phyloP scores from a whole-genome alignment of 768 basidiomycete species.

The Naematelia aurantialba region DNA sequence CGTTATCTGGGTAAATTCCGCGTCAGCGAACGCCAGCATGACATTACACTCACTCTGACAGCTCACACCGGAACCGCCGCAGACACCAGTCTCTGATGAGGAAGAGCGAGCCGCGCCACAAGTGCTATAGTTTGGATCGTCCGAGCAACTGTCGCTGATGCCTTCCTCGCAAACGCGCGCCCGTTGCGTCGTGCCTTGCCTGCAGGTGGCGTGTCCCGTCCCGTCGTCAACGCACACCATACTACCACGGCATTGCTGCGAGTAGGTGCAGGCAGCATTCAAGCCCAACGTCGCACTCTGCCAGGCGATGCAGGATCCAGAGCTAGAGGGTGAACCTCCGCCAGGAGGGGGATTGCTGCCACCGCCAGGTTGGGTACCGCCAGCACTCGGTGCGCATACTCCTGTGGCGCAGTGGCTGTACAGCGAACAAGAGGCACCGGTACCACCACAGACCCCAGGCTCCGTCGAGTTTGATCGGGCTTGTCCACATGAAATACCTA shows the following conservation, averaged over 20 bases:
- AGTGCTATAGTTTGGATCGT: not conserved
- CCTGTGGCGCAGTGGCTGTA: conserved; percentile 5
- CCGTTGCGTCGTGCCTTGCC: not conserved
- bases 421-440: not conserved
- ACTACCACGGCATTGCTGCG: not conserved
- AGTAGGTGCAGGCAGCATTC: not conserved
- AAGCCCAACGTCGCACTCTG: not conserved
- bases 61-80: not conserved
- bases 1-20: too few relatives aligned
- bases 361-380: too few relatives aligned
- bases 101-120: not conserved
- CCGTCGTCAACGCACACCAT: conserved; percentile 4
- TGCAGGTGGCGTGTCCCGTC: not conserved
- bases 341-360: not conserved
- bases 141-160: conserved; percentile 1
- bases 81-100: conserved; percentile 1
- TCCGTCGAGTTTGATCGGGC: not conserved
- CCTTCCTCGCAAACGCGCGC: conserved; percentile 2
- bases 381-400: not conserved
- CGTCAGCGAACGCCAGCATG: not conserved
- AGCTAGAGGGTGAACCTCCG: not conserved
- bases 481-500: not conserved
- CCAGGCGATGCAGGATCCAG: not conserved
- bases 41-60: not conserved
- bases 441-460: conserved; percentile 9